Evolutionary conservation across 2,329 filamentous ascomycete species (phyloP).

Genomic region (Scytalidium lignicola): DNA sequence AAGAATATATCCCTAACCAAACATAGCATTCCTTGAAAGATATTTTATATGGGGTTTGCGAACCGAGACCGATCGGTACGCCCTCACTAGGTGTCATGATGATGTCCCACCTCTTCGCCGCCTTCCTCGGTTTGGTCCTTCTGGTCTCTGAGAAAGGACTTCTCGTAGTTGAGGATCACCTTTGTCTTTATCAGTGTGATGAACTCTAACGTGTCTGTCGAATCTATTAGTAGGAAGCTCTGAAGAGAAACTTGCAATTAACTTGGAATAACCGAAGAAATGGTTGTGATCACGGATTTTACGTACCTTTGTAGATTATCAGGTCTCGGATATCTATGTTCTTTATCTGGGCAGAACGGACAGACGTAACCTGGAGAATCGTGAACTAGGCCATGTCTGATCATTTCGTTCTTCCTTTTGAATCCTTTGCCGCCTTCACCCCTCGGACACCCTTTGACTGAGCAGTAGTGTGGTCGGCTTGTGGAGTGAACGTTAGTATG

Average conservation of each 20-base stretch:
- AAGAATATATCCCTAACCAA: no score
- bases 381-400: slow-evolving; percentile 78
- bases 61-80: background rate
- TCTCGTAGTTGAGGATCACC: slow-evolving; percentile 78
- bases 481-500: slow-evolving; percentile 70
- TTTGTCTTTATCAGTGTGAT: slow-evolving; percentile 85
- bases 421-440: slow-evolving; percentile 62
- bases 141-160: slow-evolving; percentile 78
- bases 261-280: background rate
- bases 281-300: background rate
- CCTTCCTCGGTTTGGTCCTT: slow-evolving; percentile 77
- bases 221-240: slow-evolving; percentile 4
- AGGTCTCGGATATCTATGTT: slow-evolving; percentile 90
- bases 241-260: background rate
- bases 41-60: background rate
- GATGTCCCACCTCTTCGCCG: slow-evolving; percentile 46
- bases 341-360: slow-evolving; percentile 88
- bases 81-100: slow-evolving; percentile 12
- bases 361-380: slow-evolving; percentile 93
- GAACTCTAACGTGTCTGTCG: slow-evolving; percentile 80
- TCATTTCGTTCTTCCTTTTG: slow-evolving; percentile 71
- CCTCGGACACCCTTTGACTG: slow-evolving; percentile 56
- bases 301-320: slow-evolving; percentile 90
- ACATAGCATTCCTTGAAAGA: no score
- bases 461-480: slow-evolving; percentile 60